phyloP scores from a whole-genome alignment of 306 rosid genomes.

The Dalbergia cochinchinensis region DNA sequence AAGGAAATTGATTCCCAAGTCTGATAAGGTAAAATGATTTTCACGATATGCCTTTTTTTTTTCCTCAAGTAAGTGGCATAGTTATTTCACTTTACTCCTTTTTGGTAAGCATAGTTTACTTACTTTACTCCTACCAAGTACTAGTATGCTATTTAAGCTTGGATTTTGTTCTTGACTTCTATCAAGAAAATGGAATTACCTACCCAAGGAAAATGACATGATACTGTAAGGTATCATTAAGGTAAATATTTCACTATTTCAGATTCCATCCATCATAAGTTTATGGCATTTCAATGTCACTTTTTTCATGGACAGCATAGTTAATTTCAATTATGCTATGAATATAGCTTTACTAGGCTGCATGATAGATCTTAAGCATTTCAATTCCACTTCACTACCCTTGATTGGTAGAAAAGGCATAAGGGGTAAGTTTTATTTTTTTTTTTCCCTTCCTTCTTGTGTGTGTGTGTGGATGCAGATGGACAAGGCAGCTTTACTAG shows the following conservation, averaged over 20 bases:
- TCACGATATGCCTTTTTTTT: neutral
- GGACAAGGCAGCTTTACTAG: slow-evolving; percentile 94
- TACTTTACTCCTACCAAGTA: slow-evolving; percentile 4
- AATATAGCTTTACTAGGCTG: neutral
- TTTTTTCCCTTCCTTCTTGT: neutral
- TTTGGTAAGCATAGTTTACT: neutral
- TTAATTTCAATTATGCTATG: slow-evolving; percentile 31
- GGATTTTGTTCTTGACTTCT: slow-evolving; percentile 16
- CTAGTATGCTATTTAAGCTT: neutral
- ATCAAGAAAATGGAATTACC: slow-evolving; percentile 5
- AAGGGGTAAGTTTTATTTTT: neutral
- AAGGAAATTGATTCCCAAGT: slow-evolving; percentile 85
- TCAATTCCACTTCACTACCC: neutral
- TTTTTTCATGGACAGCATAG: slow-evolving; percentile 6
- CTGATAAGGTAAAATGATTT: slow-evolving; percentile 71
- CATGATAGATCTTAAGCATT: neutral
- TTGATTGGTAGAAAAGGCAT: neutral
- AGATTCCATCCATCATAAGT: slow-evolving; percentile 3
- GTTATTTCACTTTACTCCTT: neutral
- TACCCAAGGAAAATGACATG: slow-evolving; percentile 8
- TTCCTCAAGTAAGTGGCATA: neutral
- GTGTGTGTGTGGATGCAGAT: slow-evolving; percentile 59
- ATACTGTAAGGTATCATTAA: slow-evolving; percentile 2
- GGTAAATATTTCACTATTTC: neutral
- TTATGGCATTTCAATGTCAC: slow-evolving; percentile 1